Evolutionary conservation across 345 rosid species (phyloP).

Genomic region (Citrus cavaleriei): DNA sequence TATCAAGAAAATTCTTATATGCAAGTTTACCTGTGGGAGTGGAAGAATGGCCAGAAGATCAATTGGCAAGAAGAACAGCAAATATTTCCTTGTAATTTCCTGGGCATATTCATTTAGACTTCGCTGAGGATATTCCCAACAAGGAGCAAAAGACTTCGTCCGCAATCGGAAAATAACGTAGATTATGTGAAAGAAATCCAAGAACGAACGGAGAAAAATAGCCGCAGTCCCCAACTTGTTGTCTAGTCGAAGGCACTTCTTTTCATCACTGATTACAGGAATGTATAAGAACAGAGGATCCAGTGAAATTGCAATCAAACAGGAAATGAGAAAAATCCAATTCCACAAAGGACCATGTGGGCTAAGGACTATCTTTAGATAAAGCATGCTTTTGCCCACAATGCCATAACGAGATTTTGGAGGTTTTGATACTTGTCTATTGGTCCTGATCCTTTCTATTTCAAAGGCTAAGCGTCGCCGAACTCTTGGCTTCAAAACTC

Average conservation of each 20-base stretch:
- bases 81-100: not conserved
- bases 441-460: not conserved
- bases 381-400: slow-evolving; percentile 37
- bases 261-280: slow-evolving; percentile 51
- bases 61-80: not conserved
- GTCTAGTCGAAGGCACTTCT: slow-evolving; percentile 68
- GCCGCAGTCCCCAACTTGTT: slow-evolving; percentile 73
- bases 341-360: slow-evolving; percentile 98
- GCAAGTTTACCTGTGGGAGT: not conserved
- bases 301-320: slow-evolving; percentile 77
- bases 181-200: slow-evolving; percentile 68
- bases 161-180: slow-evolving; percentile 75
- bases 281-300: slow-evolving; percentile 92
- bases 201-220: slow-evolving; percentile 66
- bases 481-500: not conserved
- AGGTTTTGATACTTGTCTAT: not conserved
- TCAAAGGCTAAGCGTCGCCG: not conserved
- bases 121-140: not conserved
- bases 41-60: not conserved
- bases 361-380: slow-evolving; percentile 59
- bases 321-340: slow-evolving; percentile 79
- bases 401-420: not conserved
- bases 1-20: not conserved
- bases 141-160: slow-evolving; percentile 78
- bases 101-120: not conserved